Percentiles rank a stretch among this genome's conserved stretches.
phyloP scores from a whole-genome alignment of 2,329 filamentous ascomycete genomes.

The Fusarium tjaetaba region DNA sequence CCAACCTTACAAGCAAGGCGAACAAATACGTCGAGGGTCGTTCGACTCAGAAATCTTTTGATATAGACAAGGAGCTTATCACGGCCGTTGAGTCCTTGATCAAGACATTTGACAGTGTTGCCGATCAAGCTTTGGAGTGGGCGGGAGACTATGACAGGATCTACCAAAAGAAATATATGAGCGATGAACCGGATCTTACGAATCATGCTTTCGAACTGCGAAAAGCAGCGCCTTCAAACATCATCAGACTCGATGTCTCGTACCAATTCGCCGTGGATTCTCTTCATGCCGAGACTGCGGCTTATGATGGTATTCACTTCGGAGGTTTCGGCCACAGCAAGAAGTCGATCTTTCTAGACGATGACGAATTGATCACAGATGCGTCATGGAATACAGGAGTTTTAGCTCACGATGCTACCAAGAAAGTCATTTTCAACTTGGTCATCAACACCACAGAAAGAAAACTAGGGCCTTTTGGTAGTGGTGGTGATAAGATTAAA shows the following conservation, averaged over 20 bases:
- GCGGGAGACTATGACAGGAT: not conserved
- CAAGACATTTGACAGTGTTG: not conserved
- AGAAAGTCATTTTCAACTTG: not conserved
- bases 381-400: not conserved
- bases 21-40: not conserved
- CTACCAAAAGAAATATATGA: not conserved
- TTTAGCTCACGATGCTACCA: not conserved
- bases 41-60: not conserved
- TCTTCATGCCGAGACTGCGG: not conserved
- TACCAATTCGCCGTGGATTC: not conserved
- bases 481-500: accelerated
- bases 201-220: not conserved
- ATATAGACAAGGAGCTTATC: not conserved
- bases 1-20: not conserved
- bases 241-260: not conserved
- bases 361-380: not conserved
- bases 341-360: not conserved
- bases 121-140: not conserved
- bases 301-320: not conserved
- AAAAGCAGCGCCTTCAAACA: not conserved
- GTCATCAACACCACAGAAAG: not conserved
- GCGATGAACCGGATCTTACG: not conserved
- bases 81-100: not conserved
- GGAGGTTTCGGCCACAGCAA: not conserved
- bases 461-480: not conserved